Conservation (phyloP, 768 basidiomycete species). For the Tylopilus balloui region DNA sequence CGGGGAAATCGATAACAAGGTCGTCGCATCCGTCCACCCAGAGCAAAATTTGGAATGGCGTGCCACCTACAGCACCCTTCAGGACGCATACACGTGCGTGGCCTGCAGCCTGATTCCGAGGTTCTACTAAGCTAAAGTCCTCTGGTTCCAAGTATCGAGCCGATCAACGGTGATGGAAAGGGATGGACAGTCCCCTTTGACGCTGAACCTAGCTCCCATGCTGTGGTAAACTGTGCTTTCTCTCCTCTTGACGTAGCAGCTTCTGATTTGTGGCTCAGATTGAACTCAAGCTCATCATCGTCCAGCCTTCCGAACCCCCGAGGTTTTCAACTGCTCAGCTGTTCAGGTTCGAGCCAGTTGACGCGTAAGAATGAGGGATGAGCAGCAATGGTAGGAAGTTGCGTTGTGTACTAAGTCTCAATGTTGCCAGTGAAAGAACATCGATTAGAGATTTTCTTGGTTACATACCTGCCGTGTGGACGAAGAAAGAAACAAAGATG, state of each 20-base stretch:
- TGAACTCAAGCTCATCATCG: not conserved
- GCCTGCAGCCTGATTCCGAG: not conserved
- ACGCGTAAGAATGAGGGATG: not conserved
- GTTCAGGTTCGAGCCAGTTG: not conserved
- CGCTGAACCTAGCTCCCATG: not conserved
- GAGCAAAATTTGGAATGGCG: not conserved
- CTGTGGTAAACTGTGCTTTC: not conserved
- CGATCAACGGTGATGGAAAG: not conserved
- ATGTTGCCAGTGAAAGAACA: too few species aligned
- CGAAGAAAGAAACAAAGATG: too few species aligned
- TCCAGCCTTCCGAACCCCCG: not conserved
- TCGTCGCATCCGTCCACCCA: not conserved
- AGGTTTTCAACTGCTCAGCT: not conserved
- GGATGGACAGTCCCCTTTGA: not conserved
- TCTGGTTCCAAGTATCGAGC: not conserved
- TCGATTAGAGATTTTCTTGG: too few species aligned
- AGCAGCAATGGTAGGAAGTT: not conserved
- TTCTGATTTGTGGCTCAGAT: not conserved
- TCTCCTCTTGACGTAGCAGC: too few species aligned
- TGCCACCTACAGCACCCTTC: not conserved
- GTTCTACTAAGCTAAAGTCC: not conserved
- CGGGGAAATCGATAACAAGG: not conserved
- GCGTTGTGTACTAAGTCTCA: not conserved
- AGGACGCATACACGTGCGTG: not conserved
- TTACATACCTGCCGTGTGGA: too few species aligned